These are phyloP conservation scores for Pichia sp. DNA, from an alignment of 1,139 yeast species.

Conservation along the genomic window DNA sequence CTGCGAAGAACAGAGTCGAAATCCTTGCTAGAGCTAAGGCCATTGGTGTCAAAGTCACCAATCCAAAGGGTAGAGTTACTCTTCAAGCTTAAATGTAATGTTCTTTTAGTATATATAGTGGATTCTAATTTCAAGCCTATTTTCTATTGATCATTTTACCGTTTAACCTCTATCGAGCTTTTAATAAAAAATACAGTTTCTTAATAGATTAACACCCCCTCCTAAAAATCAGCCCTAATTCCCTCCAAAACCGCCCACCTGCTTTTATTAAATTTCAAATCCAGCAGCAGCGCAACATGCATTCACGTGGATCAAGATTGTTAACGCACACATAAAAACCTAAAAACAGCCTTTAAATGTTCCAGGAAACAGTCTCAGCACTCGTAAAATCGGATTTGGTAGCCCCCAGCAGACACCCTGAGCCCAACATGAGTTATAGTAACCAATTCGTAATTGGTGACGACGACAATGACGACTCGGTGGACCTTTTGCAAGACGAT, in stretches of 20 bases:
- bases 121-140: slow-evolving; percentile 12
- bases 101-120: slow-evolving; percentile 16
- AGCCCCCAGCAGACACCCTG: too few species aligned
- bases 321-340: neutral
- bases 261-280: too few species aligned
- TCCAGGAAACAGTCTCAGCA: too few species aligned
- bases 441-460: slow-evolving; percentile 18
- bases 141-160: slow-evolving; percentile 7
- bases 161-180: neutral
- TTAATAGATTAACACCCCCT: neutral
- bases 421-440: slow-evolving; percentile 15
- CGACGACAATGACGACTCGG: slow-evolving; percentile 18
- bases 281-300: neutral
- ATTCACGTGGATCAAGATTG: neutral
- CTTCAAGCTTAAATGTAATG: slow-evolving; percentile 75
- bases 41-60: slow-evolving; percentile 97
- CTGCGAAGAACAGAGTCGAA: slow-evolving; percentile 97
- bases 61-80: slow-evolving; percentile 98
- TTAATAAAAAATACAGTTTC: neutral
- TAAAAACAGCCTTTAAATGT: neutral
- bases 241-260: neutral
- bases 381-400: too few species aligned
- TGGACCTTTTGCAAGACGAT: slow-evolving; percentile 12
- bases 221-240: neutral
- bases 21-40: slow-evolving; percentile 97